phyloP scores from a whole-genome alignment of 2,329 filamentous ascomycete genomes.

The Aspergillus caelatus region DNA sequence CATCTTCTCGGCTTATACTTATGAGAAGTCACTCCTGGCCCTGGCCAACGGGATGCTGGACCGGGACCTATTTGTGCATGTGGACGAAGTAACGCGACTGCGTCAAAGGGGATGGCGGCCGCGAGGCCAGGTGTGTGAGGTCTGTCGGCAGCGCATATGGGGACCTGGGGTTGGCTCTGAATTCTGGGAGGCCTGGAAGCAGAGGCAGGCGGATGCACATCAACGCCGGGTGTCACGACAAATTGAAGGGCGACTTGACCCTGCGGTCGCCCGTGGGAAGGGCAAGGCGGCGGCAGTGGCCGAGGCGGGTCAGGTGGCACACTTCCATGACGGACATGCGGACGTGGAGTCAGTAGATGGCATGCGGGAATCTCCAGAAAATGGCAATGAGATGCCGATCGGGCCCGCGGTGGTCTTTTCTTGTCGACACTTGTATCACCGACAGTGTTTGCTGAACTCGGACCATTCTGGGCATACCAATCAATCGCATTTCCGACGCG shows the following conservation, averaged over 20 bases:
- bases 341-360: constrained; percentile 14
- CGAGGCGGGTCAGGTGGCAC: constrained; percentile 21
- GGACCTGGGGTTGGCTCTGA: constrained; percentile 78
- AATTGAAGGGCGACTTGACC: constrained; percentile 32
- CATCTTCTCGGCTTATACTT: constrained; percentile 93
- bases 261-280: constrained; percentile 36
- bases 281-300: constrained; percentile 40
- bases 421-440: constrained; percentile 54
- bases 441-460: constrained; percentile 44
- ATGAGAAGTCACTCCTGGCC: constrained; percentile 85
- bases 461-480: constrained; percentile 12
- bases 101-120: constrained; percentile 89
- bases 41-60: constrained; percentile 87
- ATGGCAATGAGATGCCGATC: constrained; percentile 11
- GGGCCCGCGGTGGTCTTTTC: constrained; percentile 49
- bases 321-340: constrained; percentile 19
- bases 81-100: constrained; percentile 72
- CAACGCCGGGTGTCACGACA: constrained; percentile 33
- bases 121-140: constrained; percentile 82
- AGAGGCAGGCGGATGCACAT: constrained; percentile 47
- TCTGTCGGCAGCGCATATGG: constrained; percentile 81
- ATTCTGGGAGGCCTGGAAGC: constrained; percentile 82
- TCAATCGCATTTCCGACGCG: constrained; percentile 21
- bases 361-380: constrained; percentile 7
- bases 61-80: constrained; percentile 82